Evolutionary conservation across 306 rosid species (phyloP).

Genomic region (Trifolium dubium): DNA sequence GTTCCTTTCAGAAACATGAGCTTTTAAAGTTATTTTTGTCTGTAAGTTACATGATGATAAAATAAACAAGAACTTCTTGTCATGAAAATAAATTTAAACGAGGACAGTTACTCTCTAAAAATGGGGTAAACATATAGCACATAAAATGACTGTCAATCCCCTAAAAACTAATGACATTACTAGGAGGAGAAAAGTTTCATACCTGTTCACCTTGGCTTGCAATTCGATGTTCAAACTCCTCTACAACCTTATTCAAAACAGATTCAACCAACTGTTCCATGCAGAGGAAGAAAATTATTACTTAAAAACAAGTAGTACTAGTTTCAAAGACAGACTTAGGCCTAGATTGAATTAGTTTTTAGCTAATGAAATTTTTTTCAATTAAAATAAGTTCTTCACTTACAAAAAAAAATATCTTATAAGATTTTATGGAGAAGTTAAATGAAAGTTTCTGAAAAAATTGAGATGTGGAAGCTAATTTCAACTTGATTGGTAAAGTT

Average conservation of each 20-base stretch:
- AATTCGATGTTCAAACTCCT: slow-evolving; percentile 81
- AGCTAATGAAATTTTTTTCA: background rate
- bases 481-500: background rate
- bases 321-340: slow-evolving; percentile 13
- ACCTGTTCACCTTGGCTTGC: slow-evolving; percentile 75
- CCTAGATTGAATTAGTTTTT: background rate
- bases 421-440: background rate
- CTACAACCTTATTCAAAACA: slow-evolving; percentile 79
- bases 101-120: background rate
- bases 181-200: slow-evolving; percentile 29
- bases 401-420: background rate
- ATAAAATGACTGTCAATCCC: background rate
- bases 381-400: background rate
- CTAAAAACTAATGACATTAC: background rate
- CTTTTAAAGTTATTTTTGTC: slow-evolving; percentile 55
- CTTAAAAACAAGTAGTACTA: slow-evolving; percentile 5
- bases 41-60: slow-evolving; percentile 37
- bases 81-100: slow-evolving; percentile 19
- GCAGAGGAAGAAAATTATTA: slow-evolving; percentile 44
- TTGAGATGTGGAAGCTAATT: background rate
- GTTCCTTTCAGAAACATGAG: slow-evolving; percentile 53
- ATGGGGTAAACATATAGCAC: background rate
- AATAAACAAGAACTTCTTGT: slow-evolving; percentile 31
- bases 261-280: slow-evolving; percentile 88
- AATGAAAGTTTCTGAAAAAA: background rate